These are phyloP conservation scores for Periconia sp. DNA, from an alignment of 2,329 filamentous ascomycete species.

Conservation along the genomic window DNA sequence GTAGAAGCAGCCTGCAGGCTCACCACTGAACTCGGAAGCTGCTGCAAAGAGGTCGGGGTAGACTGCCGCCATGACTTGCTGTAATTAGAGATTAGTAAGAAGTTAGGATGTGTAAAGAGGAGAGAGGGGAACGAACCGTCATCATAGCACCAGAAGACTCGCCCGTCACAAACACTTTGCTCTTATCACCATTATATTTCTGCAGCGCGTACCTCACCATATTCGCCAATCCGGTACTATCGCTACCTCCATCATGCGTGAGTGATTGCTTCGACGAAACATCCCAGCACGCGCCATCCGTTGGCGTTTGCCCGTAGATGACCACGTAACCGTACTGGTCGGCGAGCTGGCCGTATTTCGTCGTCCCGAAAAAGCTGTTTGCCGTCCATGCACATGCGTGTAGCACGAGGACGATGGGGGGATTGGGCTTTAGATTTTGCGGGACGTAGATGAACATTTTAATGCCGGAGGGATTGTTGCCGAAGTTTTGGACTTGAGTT, in stretches of 20 bases:
- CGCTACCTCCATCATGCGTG: constrained; percentile 58
- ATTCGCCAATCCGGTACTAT: constrained; percentile 58
- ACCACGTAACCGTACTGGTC: constrained; percentile 60
- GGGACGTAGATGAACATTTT: constrained; percentile 57
- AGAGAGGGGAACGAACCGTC: constrained; percentile 7
- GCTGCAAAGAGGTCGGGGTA: constrained; percentile 33
- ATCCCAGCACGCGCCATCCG: constrained; percentile 59
- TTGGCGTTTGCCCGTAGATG: constrained; percentile 58
- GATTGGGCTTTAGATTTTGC: constrained; percentile 45
- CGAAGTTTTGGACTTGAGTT: constrained; percentile 45
- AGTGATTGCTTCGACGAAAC: constrained; percentile 57
- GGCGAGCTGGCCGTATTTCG: constrained; percentile 44
- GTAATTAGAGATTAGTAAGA: background rate
- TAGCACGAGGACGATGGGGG: constrained; percentile 56
- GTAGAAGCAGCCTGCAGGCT: constrained; percentile 28
- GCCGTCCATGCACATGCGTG: constrained; percentile 42
- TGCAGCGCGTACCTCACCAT: constrained; percentile 60
- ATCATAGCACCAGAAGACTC: constrained; percentile 34
- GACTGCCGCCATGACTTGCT: constrained; percentile 30
- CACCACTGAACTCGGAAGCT: constrained; percentile 27
- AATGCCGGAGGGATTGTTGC: constrained; percentile 48
- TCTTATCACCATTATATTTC: constrained; percentile 55
- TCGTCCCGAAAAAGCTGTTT: constrained; percentile 20
- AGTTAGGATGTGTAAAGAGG: background rate
- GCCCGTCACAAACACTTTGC: constrained; percentile 45